Base-by-base conservation (phyloP, 768 basidiomycete genomes). In the Zangia roseola region DNA sequence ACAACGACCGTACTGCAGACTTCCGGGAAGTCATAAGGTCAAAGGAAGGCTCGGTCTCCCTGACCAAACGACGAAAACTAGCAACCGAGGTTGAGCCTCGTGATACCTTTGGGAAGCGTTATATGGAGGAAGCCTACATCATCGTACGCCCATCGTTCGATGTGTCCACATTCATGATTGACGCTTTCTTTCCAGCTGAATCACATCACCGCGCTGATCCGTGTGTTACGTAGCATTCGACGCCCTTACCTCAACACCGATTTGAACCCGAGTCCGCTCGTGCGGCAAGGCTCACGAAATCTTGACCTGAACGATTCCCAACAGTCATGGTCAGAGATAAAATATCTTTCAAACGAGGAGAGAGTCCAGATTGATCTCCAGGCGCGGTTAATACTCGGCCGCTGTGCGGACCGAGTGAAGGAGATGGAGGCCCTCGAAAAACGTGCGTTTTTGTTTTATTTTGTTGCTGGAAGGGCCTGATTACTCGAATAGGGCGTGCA, bases 291-390 rank as follows among this genome's bases (percentile, higher is more conserved):
- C 26, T 63, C 74, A 14, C 76, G 79, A 37, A 78, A 65, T 37
- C 69, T 89, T 46, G 84, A 91, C 70, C 60, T 89, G 12, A 70
- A 63, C 20, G 71, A 71, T 44, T 63, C 77, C 40, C 69, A 74
- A 50, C 71, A 75, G 51, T 71, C 75, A 38, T 90, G 86, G 87
- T 67, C 76, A 16, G 78, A 78, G 44, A 73, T 91, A 43, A 81
- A 80, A 53, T 73, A 85, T 59, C 78, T 99, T 6, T 83, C 83
- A 9, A 94, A 97, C 62, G 83, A 91, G 54, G 94, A 99, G 67
- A 78, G 94, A 52, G 94, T 97, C 70, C 92, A 97, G 71, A 90
- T 99, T 45, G 97, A 99, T 75, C 71, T 94, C 52, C 89, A 95
- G 64, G 88, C 91, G 26, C 85, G 88, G 56, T 79, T 92, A 59